Percentiles rank a stretch among this genome's conserved stretches.
Evolutionary conservation across 2,329 filamentous ascomycete species (phyloP).

Genomic region (Chaetothyriales sp.): DNA sequence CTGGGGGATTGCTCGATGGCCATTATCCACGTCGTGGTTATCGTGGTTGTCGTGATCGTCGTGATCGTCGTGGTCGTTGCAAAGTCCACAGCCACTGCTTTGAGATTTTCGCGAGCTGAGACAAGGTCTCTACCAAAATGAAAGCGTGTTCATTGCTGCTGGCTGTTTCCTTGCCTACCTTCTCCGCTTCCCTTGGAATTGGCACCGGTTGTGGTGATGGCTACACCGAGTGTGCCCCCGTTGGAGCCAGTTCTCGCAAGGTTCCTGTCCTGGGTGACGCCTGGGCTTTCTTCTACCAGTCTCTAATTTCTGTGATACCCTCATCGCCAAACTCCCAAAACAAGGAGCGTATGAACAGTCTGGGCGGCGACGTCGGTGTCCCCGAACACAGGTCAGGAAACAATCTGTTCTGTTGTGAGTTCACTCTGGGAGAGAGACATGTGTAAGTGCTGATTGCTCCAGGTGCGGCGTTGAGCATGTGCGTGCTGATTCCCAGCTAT

Average conservation of each 20-base stretch:
- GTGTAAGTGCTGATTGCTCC: background rate
- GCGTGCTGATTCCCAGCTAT: conserved; percentile 28
- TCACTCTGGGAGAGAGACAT: background rate
- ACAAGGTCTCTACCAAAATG: background rate
- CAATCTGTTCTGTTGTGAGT: conserved; percentile 1
- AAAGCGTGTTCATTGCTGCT: background rate
- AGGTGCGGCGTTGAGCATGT: conserved; percentile 26
- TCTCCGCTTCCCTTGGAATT: background rate
- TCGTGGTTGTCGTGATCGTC: no score
- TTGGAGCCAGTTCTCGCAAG: background rate
- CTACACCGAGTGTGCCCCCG: background rate
- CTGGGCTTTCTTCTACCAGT: background rate
- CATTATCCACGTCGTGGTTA: no score
- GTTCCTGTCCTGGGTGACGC: background rate
- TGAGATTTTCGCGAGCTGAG: background rate
- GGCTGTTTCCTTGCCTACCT: background rate
- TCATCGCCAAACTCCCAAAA: background rate
- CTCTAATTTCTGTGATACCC: background rate
- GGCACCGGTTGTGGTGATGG: background rate
- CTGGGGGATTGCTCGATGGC: background rate
- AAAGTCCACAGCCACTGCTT: background rate
- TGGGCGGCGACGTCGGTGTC: background rate
- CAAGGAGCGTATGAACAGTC: background rate
- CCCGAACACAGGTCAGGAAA: background rate
- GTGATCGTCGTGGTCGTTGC: no score